Base-by-base conservation (phyloP, 2,329 filamentous ascomycete species). In the Saccharata proteae region DNA sequence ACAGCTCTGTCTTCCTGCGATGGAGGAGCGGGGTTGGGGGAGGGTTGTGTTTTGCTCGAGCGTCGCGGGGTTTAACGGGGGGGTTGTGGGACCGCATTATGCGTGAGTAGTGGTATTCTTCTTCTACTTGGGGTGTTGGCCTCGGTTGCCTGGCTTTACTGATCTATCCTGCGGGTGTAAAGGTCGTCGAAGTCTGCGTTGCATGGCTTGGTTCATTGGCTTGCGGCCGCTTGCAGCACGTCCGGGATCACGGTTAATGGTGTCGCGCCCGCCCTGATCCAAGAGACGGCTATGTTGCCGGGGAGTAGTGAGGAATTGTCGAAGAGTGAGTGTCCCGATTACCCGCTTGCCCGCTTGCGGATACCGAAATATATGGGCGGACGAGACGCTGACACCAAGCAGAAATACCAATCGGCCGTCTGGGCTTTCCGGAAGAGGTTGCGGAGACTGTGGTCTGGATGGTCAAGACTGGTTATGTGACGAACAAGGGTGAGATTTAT, bases 381-480 rank as follows among this genome's bases (percentile, higher is more conserved):
- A 24, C 5, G 18, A 29, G 5, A 20, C 5, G 16, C 30, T 39
- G 26, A 36, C 25, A 24, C 9, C 9, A 16, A 12, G 21, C 36
- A 57, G 54, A 48, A 24, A 56, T 65, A 29, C 62, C 62, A 6
- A 44, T 65, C 12, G 59, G 61, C 6, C 45, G 61, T 23, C 42
- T 65, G 3, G 61, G 63, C 0, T 49, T 43, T 25, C 59, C 62
- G 4, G 56, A 59, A 14, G 63, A 67, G 43, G 54, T 64, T 36
- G 61, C 62, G 2, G 59, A 62, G 39, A 62, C 59, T 7, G 59
- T 66, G 6, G 32, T 57, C 7, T 64, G 61, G 61, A 59, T 65
- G 47, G 52, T 62, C 8, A 59, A 57, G 43, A 64, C 55, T 4
- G 52, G 51, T 2, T 64, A 62, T 45, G 49, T 63, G 32, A 65